A percentile compares a stretch with the other conserved stretches of the same genome.
Evolutionary conservation across 108 stramenopile genomes (phyloP).

Genomic region (Phaeodactylum tricornutum): DNA sequence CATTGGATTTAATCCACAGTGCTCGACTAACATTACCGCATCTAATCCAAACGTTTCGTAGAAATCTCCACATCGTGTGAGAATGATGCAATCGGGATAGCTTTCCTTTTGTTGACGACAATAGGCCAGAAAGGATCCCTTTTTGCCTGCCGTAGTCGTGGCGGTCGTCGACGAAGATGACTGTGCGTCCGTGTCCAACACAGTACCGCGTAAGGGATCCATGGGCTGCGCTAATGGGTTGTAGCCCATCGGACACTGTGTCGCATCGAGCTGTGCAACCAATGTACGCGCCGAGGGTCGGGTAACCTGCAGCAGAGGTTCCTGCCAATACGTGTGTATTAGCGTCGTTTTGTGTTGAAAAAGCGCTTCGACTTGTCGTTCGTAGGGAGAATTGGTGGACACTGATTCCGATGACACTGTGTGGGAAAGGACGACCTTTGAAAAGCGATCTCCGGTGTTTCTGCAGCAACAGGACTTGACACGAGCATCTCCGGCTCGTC

Average conservation of each 20-base stretch:
- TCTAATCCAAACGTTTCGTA: conserved; percentile 96
- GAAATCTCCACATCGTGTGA: conserved; percentile 92
- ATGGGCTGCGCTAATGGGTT: conserved; percentile 40
- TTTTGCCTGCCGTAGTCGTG: conserved; percentile 17
- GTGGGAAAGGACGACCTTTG: not conserved
- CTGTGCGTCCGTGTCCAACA: not conserved
- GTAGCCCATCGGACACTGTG: conserved; percentile 71
- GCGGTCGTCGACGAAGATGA: not conserved
- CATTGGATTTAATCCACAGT: conserved; percentile 95
- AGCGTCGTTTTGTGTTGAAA: conserved; percentile 15
- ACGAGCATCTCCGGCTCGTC: not conserved
- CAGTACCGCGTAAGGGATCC: not conserved
- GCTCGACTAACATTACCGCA: conserved; percentile 87
- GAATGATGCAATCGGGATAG: conserved; percentile 44
- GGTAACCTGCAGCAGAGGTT: conserved; percentile 41
- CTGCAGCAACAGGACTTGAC: not conserved
- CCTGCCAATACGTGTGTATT: conserved; percentile 56
- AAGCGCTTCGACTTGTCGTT: conserved; percentile 15
- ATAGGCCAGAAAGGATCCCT: conserved; percentile 50
- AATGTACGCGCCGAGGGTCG: conserved; percentile 52
- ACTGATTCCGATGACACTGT: not conserved
- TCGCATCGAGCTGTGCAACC: conserved; percentile 42
- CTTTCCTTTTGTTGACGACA: conserved; percentile 53
- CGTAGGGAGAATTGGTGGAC: conserved; percentile 6
- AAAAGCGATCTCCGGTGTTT: not conserved